Conservation (phyloP, 2,329 filamentous ascomycete species). For the Hypoxylon sp. region DNA sequence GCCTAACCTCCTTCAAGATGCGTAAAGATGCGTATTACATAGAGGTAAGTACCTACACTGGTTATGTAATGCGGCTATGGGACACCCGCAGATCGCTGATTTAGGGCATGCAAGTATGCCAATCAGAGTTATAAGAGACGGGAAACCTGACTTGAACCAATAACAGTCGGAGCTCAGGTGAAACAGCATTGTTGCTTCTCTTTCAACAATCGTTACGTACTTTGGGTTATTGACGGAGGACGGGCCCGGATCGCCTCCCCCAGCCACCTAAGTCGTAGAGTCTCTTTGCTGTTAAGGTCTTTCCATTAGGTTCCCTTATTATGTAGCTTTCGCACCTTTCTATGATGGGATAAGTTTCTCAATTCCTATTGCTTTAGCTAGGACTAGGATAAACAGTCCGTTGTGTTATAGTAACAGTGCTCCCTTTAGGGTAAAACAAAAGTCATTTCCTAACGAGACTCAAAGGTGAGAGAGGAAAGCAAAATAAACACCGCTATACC, state of each 20-base stretch:
- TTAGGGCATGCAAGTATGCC: not conserved
- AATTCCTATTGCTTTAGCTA: too few species aligned
- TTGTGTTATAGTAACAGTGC: too few species aligned
- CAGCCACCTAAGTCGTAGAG: not conserved
- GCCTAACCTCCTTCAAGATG: conserved; percentile 15
- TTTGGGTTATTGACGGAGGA: not conserved
- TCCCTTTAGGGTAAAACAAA: too few species aligned
- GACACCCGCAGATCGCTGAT: conserved; percentile 11
- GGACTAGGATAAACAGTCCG: too few species aligned
- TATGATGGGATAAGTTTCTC: too few species aligned
- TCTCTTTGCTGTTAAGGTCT: not conserved
- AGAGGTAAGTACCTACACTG: too few species aligned
- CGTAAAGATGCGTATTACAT: too few species aligned
- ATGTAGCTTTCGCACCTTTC: too few species aligned
- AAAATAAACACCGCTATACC: too few species aligned
- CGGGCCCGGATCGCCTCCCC: not conserved
- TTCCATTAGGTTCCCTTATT: not conserved
- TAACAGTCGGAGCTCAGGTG: not conserved
- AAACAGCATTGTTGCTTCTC: not conserved
- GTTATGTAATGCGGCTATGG: conserved; percentile 31
- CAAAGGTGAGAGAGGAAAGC: too few species aligned
- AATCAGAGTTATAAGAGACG: not conserved
- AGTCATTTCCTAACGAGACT: too few species aligned
- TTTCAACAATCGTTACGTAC: not conserved
- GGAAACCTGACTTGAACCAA: not conserved